A percentile compares a stretch with the other conserved stretches of the same genome.
These are phyloP conservation scores for Cadophora sp. DNA, from an alignment of 2,329 filamentous ascomycete species.

Conservation along the genomic window DNA sequence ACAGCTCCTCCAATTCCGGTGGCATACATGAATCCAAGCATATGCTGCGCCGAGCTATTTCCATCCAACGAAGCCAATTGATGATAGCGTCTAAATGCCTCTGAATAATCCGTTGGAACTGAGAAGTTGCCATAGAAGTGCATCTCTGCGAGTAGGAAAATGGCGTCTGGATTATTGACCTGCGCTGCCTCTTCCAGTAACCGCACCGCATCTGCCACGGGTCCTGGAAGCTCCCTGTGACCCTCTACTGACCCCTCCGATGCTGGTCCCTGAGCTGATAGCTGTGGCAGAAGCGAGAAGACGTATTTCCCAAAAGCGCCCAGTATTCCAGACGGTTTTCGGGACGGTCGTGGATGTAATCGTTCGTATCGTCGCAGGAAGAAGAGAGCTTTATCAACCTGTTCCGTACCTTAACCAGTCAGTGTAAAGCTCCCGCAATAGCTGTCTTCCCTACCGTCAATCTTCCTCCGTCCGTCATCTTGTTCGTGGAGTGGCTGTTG, in stretches of 20 bases:
- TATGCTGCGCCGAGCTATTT: constrained; percentile 92
- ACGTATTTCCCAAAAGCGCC: constrained; percentile 65
- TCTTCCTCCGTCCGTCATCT: constrained; percentile 33
- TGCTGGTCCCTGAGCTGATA: constrained; percentile 69
- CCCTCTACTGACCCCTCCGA: constrained; percentile 30
- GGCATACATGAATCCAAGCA: constrained; percentile 95
- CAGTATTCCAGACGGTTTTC: constrained; percentile 63
- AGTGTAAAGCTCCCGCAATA: constrained; percentile 22
- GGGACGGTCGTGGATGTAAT: constrained; percentile 41
- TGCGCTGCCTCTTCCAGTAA: constrained; percentile 65
- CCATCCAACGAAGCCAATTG: constrained; percentile 77
- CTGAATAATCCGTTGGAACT: constrained; percentile 79
- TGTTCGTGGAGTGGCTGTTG: constrained; percentile 40
- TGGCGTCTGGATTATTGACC: constrained; percentile 73
- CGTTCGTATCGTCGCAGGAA: constrained; percentile 45
- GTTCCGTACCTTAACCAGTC: constrained; percentile 41
- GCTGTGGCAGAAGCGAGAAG: constrained; percentile 65
- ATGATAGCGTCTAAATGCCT: constrained; percentile 83
- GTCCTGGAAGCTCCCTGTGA: constrained; percentile 53
- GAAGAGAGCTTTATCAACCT: constrained; percentile 47
- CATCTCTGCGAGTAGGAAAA: constrained; percentile 90
- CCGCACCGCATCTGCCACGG: constrained; percentile 62
- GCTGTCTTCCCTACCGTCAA: constrained; percentile 37
- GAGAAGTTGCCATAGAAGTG: constrained; percentile 97
- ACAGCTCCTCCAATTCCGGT: constrained; percentile 87